Base-by-base conservation (phyloP, 208 protist species). In the Trypanosoma congolense region DNA sequence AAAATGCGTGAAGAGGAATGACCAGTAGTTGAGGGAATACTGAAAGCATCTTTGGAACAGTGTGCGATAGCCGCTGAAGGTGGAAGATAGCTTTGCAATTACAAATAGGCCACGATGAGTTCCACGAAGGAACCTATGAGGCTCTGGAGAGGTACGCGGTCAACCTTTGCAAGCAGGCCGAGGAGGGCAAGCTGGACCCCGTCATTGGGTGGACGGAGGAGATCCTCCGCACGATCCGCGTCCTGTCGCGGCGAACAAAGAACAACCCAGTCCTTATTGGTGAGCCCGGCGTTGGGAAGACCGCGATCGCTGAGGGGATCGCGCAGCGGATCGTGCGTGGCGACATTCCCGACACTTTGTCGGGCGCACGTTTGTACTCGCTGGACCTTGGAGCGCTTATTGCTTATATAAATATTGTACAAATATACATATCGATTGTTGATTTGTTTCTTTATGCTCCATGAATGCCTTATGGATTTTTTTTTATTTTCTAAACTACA, bases 231-330 rank as follows among this genome's bases (percentile, higher is more conserved):
- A 90, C 97, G 4, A 98, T 99, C 44, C 88, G 97, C 69, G 91
- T 98, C 22, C 77, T 97, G n/a, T 91, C 87, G 43, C 76, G 98
- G 12, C 90, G 98, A 53, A 99, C 98, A 18, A 99, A 99, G 83
- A 99, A 99, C 92, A 99, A 99, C 73, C 98, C 98, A 21, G 96
- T 99, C 3, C 87, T 99, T 14, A 98, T 99, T 49, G 98, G 98
- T 54, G 92, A 97, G 66, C 92, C 96, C 19, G 93, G 94, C 44
- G 92, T 97, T 29, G 92, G 89, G 18, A 96, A 97, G 76, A 96
- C 93, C 3, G 89, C 91, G 19, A 94, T 96, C 44, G 91, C 96
- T 4, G 90, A 97, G 63, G 93, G 93, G 41, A 73, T 97, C 29
- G 92, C 92, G 21, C 80, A 93, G 79, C 83, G 82, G 55, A 97